Base-by-base conservation (phyloP, 257 asterid genomes). In the Przewalskia tangutica region DNA sequence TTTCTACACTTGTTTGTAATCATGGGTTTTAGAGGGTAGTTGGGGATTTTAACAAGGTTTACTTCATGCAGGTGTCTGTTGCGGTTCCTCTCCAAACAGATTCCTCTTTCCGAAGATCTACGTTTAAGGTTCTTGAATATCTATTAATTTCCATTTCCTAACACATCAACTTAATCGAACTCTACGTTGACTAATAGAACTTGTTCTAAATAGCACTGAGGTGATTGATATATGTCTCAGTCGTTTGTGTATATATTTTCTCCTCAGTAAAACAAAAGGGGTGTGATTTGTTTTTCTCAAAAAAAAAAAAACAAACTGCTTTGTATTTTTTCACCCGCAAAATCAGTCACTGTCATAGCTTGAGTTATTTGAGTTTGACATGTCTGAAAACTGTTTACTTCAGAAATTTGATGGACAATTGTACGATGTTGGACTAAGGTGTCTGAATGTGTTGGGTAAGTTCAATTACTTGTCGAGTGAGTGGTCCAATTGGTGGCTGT, bases 51-150 rank as follows among this genome's bases (percentile, higher is more conserved):
- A 20, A 70, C 78, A 5, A 70, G 18, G 17, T 23, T 77, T 44
- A 27, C 73, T 77, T 38, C 73, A 81, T 84, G 88, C 95, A 91
- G 93, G 89, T 86, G 81, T 88, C 91, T 71, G 86, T 85, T 58
- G 83, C 89, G 4, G 87, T 90, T 86, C 81, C 92, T 84, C 73
- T 86, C 83, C 84, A 81, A 13, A 66, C 54, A 9, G 95, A 92
- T 79, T 83, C 88, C 23, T 82, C 89, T 75, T 67, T 86, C 53
- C 85, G 86, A 36, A 88, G 88, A 84, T 88, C 91, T 70, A 68
- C 83, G 7, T 73, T 89, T 42, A 91, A 92, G 97, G 97, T 92
- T 79, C 40, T 56, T 84, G 20, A 27, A 27, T 27, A 27, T 27
- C 32, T 80, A 66, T 51, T 23, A 42, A 16, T 59, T 79, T 10